Evolutionary conservation across 345 rosid genomes (phyloP), one percentile per base, ranked within the genome.

Genomic region (Excoecaria agallocha): DNA sequence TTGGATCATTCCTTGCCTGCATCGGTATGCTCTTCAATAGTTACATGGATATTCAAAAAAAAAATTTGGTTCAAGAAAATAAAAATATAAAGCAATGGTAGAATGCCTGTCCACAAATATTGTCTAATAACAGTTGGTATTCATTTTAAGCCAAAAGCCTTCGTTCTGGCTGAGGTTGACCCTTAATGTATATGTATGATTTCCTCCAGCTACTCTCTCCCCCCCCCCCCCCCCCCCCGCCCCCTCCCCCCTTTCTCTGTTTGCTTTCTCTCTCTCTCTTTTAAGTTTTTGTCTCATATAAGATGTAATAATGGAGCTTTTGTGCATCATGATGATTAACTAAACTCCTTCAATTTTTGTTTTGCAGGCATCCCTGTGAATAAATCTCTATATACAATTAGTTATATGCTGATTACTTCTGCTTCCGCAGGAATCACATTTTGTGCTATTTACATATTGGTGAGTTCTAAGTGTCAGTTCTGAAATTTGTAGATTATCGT

Each of bases 391-490:
- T 83, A 79, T 65, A 78, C 88, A 3, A 24, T 81, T 57, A 72
- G 84, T 66, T 85, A 83, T 69, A 83, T 69, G 83, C 66, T 83
- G 70, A 83, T 85, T 56, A 85, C 88, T 74, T 78, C 86, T 68
- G 83, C 86, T 22, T 46, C 76, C 20, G 81, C 88, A 2, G 88
- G 86, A 49, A 55, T 83, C 78, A 81, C 82, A 41, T 83, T 81
- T 43, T 76, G 74, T 75, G 80, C 77, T 49, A 45, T 83, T 15
- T 85, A 83, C 74, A 68, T 83, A 71, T 19, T 85, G 88, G 88
- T 83, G 68, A 83, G 82, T 68, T 30, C 41, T 25, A 12, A 22
- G 9, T 25, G 12, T 15, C 48, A 54, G 11, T 66, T 65, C 8
- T 49, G 35, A 19, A 6, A 70, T 69, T 51, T 37, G 43, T 7